Evolutionary conservation across 192 early-diverging fungal genomes (phyloP).

Genomic region (Jimgerdemannia lactiflua): DNA sequence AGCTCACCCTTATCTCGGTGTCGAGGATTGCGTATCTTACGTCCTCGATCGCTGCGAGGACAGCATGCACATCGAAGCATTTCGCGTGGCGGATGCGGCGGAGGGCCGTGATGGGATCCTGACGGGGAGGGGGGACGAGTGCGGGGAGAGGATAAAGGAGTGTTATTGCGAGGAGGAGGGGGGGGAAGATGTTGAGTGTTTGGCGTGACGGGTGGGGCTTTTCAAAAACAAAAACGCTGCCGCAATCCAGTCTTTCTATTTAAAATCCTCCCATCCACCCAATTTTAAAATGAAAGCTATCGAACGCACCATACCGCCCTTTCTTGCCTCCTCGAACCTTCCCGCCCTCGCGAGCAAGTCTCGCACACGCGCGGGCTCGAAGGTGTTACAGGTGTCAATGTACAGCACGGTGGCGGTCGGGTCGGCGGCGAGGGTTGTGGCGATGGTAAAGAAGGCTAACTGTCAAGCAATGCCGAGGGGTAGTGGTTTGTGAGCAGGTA

Average conservation of each 20-base stretch:
- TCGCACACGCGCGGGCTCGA: background rate
- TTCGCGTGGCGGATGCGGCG: background rate
- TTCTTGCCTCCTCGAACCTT: conserved; percentile 1
- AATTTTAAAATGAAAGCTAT: no score
- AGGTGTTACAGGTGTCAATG: conserved; percentile 14
- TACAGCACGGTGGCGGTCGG: background rate
- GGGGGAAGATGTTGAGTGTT: no score
- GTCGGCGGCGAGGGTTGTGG: background rate
- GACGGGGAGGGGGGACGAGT: background rate
- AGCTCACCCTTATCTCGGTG: no score
- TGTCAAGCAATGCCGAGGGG: background rate
- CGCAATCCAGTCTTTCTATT: no score
- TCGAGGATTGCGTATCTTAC: background rate
- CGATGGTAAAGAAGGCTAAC: background rate
- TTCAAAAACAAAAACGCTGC: no score
- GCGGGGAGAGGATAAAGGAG: no score
- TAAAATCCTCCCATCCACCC: no score
- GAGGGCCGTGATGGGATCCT: background rate
- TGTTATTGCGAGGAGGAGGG: no score
- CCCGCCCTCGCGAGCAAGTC: conserved; percentile 4
- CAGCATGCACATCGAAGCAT: background rate
- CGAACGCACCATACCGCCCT: background rate
- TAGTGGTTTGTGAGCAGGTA: background rate
- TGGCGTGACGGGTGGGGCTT: no score
- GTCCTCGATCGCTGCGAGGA: background rate